Percentiles rank a stretch among this genome's conserved stretches.
Evolutionary conservation across 441 rosid genomes (phyloP).

Genomic region (Viola pubescens): DNA sequence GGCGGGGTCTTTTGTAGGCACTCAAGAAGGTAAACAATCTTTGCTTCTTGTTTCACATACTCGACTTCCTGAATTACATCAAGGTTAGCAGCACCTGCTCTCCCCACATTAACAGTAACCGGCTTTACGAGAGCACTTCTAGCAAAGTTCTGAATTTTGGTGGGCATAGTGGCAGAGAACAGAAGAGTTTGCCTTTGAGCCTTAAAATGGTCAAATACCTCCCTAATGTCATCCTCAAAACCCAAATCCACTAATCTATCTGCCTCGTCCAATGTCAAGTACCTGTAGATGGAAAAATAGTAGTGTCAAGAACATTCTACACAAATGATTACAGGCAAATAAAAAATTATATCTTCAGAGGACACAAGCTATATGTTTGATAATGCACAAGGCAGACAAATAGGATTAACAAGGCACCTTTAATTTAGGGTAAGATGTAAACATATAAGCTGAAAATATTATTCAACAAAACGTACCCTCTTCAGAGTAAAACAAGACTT

Average conservation of each 20-base stretch:
- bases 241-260: slow-evolving; percentile 95
- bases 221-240: slow-evolving; percentile 92
- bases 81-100: slow-evolving; percentile 96
- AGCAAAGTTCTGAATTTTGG: slow-evolving; percentile 88
- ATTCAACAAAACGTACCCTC: no score
- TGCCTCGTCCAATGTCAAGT: slow-evolving; percentile 88
- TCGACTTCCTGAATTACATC: slow-evolving; percentile 96
- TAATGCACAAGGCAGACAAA: neutral
- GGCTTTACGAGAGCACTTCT: slow-evolving; percentile 87
- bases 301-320: neutral
- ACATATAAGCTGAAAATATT: no score
- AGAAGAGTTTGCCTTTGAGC: slow-evolving; percentile 89
- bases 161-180: slow-evolving; percentile 94
- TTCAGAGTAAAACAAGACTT: no score
- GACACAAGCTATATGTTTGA: neutral
- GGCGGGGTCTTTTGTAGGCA: slow-evolving; percentile 94
- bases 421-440: no score
- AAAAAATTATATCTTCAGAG: neutral
- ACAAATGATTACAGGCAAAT: neutral
- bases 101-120: slow-evolving; percentile 76
- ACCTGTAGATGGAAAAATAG: slow-evolving; percentile 33
- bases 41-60: slow-evolving; percentile 93
- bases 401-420: no score
- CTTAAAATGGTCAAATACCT: slow-evolving; percentile 86
- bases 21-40: slow-evolving; percentile 89